Percentiles rank a stretch among this genome's conserved stretches.
Evolutionary conservation across 352 stramenopile genomes (phyloP).

Genomic region (Pythium apleroticum): DNA sequence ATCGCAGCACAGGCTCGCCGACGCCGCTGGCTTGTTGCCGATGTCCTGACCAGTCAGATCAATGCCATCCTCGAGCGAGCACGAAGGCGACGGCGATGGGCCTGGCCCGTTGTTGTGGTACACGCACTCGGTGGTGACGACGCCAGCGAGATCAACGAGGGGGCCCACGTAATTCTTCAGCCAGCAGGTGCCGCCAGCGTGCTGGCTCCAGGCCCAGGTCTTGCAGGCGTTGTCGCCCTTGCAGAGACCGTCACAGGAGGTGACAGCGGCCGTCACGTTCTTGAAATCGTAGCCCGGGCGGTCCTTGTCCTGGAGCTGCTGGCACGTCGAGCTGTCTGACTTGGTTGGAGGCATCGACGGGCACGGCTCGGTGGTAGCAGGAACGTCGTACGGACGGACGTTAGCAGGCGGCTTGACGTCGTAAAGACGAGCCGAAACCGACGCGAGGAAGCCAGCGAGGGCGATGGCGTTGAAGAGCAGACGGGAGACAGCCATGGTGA

Average conservation of each 20-base stretch:
- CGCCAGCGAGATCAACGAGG: conserved; percentile 8
- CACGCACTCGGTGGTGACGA: conserved; percentile 6
- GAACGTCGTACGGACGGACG: not conserved
- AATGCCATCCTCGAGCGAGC: conserved; percentile 3
- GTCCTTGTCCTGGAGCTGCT: not conserved
- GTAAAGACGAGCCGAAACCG: not conserved
- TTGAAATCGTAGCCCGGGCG: not conserved
- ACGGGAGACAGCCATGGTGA: not conserved
- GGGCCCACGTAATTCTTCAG: conserved; percentile 39
- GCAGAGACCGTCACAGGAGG: not conserved
- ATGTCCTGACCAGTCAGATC: conserved; percentile 7
- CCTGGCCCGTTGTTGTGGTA: not conserved
- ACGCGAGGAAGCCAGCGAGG: not conserved
- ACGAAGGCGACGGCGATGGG: not conserved
- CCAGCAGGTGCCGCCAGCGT: conserved; percentile 51
- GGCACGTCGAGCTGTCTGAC: not conserved
- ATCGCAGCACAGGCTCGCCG: not conserved
- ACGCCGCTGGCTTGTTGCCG: not conserved
- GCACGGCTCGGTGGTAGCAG: not conserved
- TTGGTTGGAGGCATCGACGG: not conserved
- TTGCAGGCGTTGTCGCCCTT: not conserved
- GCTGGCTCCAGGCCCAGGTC: conserved; percentile 35
- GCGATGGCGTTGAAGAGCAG: conserved; percentile 5
- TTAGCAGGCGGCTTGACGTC: no score
- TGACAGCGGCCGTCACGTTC: not conserved